Evolutionary conservation across 2,329 filamentous ascomycete species (phyloP), one percentile per base, ranked within the genome.

Genomic region (Colletotrichum higginsianum): DNA sequence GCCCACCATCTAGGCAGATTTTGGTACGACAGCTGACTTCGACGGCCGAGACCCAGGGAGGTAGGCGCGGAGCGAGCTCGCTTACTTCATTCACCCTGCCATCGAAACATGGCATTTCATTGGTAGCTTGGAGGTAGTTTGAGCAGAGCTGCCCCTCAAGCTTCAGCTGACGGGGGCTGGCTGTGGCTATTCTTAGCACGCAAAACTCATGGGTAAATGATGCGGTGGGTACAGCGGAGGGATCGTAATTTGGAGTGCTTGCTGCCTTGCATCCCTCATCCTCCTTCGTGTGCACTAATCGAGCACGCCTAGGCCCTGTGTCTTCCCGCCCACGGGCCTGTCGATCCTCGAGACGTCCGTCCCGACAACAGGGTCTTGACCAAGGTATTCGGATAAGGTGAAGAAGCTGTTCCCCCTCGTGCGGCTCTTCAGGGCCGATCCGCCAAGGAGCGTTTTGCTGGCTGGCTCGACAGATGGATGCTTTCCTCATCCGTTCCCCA

Each of bases 121-220:
- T 66, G 53, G 66, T 49, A 35, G 38, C 9, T 15, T n/a, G 53
- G 53, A 58, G 53, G 66, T 49, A 35, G 38, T 11, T 15, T 16
- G 46, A 16, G 35, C n/a, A 46, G 26, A 53, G 49, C 58, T 30
- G 35, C 35, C 38, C 35, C 60, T 26, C 35, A 38, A 38, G 35
- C 35, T 38, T 38, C 38, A 47, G 46, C 38, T 60, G 57, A 30
- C 46, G 65, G 57, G 64, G 13, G 12, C 21, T 42, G 47, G 49
- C 26, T 42, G 52, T 58, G 38, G 61, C 49, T 63, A 55, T 63
- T 66, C 61, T 40, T 49, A 64, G 61, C 16, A 47, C 26, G 44
- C 12, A n/a, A 18, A 4, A n/a, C 11, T 13, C 3, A 4, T 38
- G 35, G 35, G 2, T 38, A 3, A 38, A 9, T 11, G 35, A 8